Evolutionary conservation across 257 asterid species (phyloP).

Genomic region (Parsonsia alboflavescens): DNA sequence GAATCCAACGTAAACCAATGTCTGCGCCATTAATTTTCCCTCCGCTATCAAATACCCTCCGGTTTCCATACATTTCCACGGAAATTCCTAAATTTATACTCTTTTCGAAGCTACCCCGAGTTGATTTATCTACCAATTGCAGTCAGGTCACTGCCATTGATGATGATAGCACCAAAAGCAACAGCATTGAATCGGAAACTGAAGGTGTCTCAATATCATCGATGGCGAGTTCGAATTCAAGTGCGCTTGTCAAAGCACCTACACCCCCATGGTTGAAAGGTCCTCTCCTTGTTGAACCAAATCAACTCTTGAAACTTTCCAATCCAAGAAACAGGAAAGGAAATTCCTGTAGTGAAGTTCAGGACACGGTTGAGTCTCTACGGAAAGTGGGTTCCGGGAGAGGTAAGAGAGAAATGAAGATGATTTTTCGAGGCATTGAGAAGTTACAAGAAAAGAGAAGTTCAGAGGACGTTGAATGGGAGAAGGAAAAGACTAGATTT

Average conservation of each 20-base stretch:
- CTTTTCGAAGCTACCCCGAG: slow-evolving; percentile 19
- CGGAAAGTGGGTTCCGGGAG: slow-evolving; percentile 77
- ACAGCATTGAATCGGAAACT: slow-evolving; percentile 19
- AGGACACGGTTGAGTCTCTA: slow-evolving; percentile 37
- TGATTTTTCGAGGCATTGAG: slow-evolving; percentile 55
- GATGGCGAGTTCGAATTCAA: slow-evolving; percentile 27
- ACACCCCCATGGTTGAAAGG: slow-evolving; percentile 95
- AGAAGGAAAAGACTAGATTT: slow-evolving; percentile 15
- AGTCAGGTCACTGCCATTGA: slow-evolving; percentile 20
- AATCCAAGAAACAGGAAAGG: slow-evolving; percentile 39
- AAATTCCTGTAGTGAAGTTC: slow-evolving; percentile 19
- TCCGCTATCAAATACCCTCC: slow-evolving; percentile 30
- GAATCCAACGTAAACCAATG: slow-evolving; percentile 23
- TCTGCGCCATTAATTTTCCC: slow-evolving; percentile 28
- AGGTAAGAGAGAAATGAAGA: slow-evolving; percentile 76
- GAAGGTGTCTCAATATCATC: slow-evolving; percentile 26
- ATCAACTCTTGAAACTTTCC: slow-evolving; percentile 43
- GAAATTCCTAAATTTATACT: slow-evolving; percentile 20
- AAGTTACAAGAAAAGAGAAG: slow-evolving; percentile 39
- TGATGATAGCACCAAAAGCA: slow-evolving; percentile 12
- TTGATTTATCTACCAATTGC: slow-evolving; percentile 10
- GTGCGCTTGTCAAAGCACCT: slow-evolving; percentile 52
- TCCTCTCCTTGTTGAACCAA: slow-evolving; percentile 59
- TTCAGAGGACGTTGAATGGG: slow-evolving; percentile 29
- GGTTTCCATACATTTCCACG: slow-evolving; percentile 26